A percentile compares a stretch with the other conserved stretches of the same genome.
These are phyloP conservation scores for Fusarium miscanthi DNA, from an alignment of 2,329 filamentous ascomycete genomes.

Conservation along the genomic window DNA sequence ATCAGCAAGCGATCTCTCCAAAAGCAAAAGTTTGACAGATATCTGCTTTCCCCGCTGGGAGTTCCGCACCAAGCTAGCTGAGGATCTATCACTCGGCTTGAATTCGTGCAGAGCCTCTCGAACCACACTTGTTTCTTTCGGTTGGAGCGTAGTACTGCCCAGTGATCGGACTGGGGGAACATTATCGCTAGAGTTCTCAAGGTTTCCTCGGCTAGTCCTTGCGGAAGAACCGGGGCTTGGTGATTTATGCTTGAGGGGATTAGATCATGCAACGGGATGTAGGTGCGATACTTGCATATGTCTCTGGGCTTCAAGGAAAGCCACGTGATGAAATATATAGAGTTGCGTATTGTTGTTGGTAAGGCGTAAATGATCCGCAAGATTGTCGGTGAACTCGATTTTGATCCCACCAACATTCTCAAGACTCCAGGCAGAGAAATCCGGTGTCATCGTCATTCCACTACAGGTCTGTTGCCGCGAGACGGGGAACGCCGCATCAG, in stretches of 20 bases:
- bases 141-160: accelerated
- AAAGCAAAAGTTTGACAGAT: background rate
- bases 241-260: accelerated
- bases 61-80: background rate
- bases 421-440: accelerated
- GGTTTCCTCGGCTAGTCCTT: accelerated
- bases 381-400: background rate
- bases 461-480: accelerated
- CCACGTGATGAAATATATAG: accelerated
- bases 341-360: accelerated
- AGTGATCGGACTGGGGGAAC: accelerated
- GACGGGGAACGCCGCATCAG: accelerated
- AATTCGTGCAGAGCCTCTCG: background rate
- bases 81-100: accelerated
- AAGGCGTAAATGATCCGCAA: accelerated
- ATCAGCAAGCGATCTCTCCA: accelerated
- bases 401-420: background rate
- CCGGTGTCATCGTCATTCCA: accelerated
- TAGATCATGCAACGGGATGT: accelerated
- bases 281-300: accelerated
- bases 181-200: accelerated
- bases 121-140: background rate
- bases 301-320: accelerated
- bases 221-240: accelerated
- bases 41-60: background rate